phyloP scores from a whole-genome alignment of 176 grass and related monocot genomes.

The Zizania latifolia region DNA sequence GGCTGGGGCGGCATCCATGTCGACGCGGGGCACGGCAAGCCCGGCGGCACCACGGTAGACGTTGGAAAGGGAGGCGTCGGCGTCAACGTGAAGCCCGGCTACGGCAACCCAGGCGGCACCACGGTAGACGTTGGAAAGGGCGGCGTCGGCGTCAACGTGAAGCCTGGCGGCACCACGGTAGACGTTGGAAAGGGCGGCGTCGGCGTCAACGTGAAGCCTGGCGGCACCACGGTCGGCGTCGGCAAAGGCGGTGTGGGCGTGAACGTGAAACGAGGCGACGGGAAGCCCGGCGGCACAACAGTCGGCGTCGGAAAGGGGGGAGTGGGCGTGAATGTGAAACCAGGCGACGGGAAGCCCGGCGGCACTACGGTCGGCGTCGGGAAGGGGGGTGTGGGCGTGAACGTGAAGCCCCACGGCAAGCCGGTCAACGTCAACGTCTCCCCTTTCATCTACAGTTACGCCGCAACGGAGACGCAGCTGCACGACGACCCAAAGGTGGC shows the following conservation, averaged over 20 bases:
- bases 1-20: conserved; percentile 53
- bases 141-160: conserved; percentile 22
- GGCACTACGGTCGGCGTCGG: conserved; percentile 37
- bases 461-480: conserved; percentile 56
- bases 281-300: conserved; percentile 40
- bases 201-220: conserved; percentile 28
- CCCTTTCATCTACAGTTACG: conserved; percentile 19
- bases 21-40: conserved; percentile 34
- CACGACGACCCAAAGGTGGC: conserved; percentile 54
- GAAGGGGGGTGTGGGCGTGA: conserved; percentile 32
- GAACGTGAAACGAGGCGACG: conserved; percentile 28
- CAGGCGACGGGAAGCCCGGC: conserved; percentile 42
- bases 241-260: too few species aligned
- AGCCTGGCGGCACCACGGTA: conserved; percentile 31
- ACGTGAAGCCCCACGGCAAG: conserved; percentile 38
- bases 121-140: conserved; percentile 25
- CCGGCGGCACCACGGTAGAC: conserved; percentile 31
- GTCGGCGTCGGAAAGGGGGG: conserved; percentile 38
- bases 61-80: conserved; percentile 35
- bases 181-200: conserved; percentile 48
- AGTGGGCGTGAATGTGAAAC: conserved; percentile 41
- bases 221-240: too few species aligned
- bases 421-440: not conserved
- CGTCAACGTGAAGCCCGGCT: conserved; percentile 32
- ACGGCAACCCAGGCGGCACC: conserved; percentile 18